These are phyloP conservation scores for Tylopilus plumbeoviolaceoides DNA, from an alignment of 768 basidiomycete species.

Conservation along the genomic window DNA sequence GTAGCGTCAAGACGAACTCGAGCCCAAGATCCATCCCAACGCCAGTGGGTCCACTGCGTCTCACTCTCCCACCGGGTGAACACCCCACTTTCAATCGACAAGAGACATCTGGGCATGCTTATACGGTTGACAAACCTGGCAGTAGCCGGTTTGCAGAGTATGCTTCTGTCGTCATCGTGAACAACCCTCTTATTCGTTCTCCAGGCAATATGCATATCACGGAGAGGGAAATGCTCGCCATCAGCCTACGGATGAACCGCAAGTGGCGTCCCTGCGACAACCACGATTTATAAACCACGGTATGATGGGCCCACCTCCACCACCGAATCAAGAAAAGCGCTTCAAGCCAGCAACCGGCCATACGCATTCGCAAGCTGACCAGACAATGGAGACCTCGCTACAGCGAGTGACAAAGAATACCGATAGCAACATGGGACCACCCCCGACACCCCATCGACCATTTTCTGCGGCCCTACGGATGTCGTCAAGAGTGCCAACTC, in stretches of 20 bases:
- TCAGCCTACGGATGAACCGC: conserved; percentile 41
- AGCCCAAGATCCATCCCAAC: conserved; percentile 59
- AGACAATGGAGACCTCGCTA: conserved; percentile 10
- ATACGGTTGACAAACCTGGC: conserved; percentile 38
- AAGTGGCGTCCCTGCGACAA: conserved; percentile 35
- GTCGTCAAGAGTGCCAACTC: conserved; percentile 22
- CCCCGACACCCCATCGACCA: conserved; percentile 44
- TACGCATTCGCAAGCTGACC: conserved; percentile 8
- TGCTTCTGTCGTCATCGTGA: conserved; percentile 13
- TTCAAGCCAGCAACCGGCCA: conserved; percentile 23
- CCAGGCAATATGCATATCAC: conserved; percentile 66
- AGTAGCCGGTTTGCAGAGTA: conserved; percentile 52
- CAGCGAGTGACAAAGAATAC: conserved; percentile 23
- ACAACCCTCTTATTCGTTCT: conserved; percentile 4
- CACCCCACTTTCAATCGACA: conserved; percentile 34
- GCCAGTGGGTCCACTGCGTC: conserved; percentile 56
- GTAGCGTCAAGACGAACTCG: conserved; percentile 38
- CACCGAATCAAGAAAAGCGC: conserved; percentile 18
- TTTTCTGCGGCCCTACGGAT: conserved; percentile 23
- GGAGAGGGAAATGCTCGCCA: conserved; percentile 44
- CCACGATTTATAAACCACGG: conserved; percentile 32
- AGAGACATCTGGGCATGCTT: conserved; percentile 16
- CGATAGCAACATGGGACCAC: conserved; percentile 45
- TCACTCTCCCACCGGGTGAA: conserved; percentile 65
- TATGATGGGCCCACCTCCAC: conserved; percentile 31